Base-by-base conservation (phyloP, 768 basidiomycete genomes). In the Boletus reticulatus region DNA sequence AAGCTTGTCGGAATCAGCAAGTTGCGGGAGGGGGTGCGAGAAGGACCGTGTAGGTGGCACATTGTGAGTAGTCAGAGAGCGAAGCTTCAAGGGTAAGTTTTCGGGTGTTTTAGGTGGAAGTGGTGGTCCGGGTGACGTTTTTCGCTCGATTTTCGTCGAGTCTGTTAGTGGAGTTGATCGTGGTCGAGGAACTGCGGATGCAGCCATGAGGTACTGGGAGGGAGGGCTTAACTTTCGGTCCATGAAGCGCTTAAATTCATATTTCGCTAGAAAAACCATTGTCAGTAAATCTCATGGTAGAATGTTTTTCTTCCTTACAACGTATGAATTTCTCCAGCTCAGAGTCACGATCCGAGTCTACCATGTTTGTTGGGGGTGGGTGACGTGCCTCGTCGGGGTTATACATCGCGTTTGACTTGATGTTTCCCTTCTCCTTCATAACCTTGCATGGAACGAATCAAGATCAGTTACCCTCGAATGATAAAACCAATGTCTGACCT, bases 251-350 rank as follows among this genome's bases (percentile, higher is more conserved):
- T 82, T 88, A 68, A 84, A 87, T 64, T 94, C 84, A 57, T 92
- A 92, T 69, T 92, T 92, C 8, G 82, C 90, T 91, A 60, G n/a
- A 53, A 45, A n/a, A 24, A 27, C 22, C 4, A 10, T 29, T 38
- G 29, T 48, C 16, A 51, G 38, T 24, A 27, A 36, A 46, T 13
- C 16, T 19, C 19, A 9, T 24, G 24, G 14, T 6, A 17, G 44
- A 45, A 4, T 6, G 27, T 19, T 10, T 32, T 22, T 34, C 44
- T 51, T 50, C 54, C 71, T 77, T 81, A 89, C 90, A 78, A 55
- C 95, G 83, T 57, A 98, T 94, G 74, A 85, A 97, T 65, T 84
- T 85, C 71, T 98, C 95, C 43, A 98, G 80, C 57, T 98, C 94
- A 45, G 89, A 88, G 66, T 96, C 93, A 31, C 94, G 80, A 63